Evolutionary conservation across 441 rosid genomes (phyloP).

Genomic region (Syzygium syzygioides): DNA sequence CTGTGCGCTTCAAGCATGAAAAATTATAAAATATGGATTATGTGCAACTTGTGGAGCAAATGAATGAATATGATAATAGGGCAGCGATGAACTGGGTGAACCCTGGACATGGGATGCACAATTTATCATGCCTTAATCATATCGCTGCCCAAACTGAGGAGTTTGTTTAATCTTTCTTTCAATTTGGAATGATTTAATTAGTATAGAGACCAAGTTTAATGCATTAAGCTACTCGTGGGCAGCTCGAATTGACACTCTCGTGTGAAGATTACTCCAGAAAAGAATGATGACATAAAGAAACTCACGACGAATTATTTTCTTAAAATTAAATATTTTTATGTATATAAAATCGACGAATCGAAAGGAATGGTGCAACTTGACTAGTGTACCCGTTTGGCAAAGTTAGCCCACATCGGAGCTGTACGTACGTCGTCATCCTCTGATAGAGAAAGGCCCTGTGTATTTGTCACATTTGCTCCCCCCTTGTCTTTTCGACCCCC

Average conservation of each 20-base stretch:
- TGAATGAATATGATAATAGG: neutral
- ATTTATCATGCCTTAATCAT: too few species aligned
- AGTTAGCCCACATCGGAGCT: too few species aligned
- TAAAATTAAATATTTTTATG: neutral
- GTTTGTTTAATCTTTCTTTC: neutral
- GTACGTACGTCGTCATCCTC: neutral
- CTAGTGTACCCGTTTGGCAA: neutral
- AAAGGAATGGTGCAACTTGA: neutral
- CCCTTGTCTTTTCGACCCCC: neutral
- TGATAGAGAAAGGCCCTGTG: neutral
- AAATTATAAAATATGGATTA: neutral
- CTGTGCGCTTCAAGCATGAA: neutral
- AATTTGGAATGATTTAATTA: neutral
- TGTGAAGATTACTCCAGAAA: accelerated
- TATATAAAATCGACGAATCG: neutral
- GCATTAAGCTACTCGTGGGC: neutral
- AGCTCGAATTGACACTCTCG: accelerated
- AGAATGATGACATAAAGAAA: neutral
- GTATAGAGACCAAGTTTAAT: neutral
- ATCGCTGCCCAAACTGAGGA: neutral
- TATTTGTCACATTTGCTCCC: neutral
- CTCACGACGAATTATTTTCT: accelerated
- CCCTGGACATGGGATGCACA: neutral
- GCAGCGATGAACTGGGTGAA: neutral
- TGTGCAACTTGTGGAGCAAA: neutral